Percentiles rank a stretch among this genome's conserved stretches.
These are phyloP conservation scores for Cyclostephanos tholiformis DNA, from an alignment of 108 stramenopile species.

Conservation along the genomic window DNA sequence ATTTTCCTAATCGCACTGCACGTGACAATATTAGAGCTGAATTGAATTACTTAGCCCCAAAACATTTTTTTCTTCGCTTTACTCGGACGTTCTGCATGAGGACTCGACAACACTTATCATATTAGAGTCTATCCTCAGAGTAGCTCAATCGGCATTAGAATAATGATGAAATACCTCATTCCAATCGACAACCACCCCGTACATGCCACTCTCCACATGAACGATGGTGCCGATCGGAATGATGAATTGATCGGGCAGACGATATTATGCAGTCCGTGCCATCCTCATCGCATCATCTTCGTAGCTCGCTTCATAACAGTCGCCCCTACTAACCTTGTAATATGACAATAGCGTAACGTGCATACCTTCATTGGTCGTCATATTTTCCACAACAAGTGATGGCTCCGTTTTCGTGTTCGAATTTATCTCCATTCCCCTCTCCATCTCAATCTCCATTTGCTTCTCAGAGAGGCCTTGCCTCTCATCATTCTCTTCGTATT, in stretches of 20 bases:
- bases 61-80: no score
- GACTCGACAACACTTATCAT: not conserved
- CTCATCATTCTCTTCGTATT: not conserved
- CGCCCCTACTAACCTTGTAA: slow-evolving; percentile 8
- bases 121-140: not conserved
- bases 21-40: no score
- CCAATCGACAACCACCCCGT: slow-evolving; percentile 10
- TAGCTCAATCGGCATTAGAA: slow-evolving; percentile 10
- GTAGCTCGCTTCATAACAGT: slow-evolving; percentile 6
- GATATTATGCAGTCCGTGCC: not conserved
- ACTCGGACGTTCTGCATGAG: not conserved
- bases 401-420: not conserved
- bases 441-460: not conserved
- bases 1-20: no score
- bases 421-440: not conserved
- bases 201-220: not conserved
- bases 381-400: not conserved
- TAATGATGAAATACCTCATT: not conserved
- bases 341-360: slow-evolving; percentile 6
- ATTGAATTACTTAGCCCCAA: no score
- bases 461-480: not conserved
- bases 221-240: slow-evolving; percentile 15
- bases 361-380: not conserved
- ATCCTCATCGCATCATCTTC: not conserved
- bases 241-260: slow-evolving; percentile 12